A percentile compares a stretch with the other conserved stretches of the same genome.
Evolutionary conservation across 805 yeast genomes (phyloP).

Genomic region (Candida rishiriensis): DNA sequence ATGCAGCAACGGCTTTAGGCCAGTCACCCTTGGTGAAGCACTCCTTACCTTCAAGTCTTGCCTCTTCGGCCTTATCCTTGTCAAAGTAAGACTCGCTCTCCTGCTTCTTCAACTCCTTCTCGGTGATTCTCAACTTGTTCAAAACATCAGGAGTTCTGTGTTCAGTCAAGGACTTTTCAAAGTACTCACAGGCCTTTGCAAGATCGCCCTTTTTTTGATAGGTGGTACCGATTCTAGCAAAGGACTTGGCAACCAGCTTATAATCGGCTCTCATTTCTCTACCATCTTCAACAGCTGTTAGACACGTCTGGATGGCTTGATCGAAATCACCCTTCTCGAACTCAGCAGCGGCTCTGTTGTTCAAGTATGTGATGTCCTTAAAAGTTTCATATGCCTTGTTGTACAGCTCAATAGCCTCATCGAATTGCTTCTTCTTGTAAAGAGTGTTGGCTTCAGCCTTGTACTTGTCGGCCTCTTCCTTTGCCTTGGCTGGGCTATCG

Average conservation of each 20-base stretch:
- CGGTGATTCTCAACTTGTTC: slow-evolving; percentile 80
- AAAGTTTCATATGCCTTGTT: slow-evolving; percentile 77
- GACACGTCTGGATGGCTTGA: slow-evolving; percentile 75
- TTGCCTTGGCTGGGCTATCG: slow-evolving; percentile 30
- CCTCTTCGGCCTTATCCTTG: slow-evolving; percentile 92
- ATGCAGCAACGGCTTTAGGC: slow-evolving; percentile 94
- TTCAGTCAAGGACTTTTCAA: slow-evolving; percentile 91
- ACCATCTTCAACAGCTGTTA: slow-evolving; percentile 82
- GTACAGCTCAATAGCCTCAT: slow-evolving; percentile 85
- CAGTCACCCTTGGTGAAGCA: slow-evolving; percentile 86
- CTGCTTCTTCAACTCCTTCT: slow-evolving; percentile 74
- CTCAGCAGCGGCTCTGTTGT: slow-evolving; percentile 97
- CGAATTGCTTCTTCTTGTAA: slow-evolving; percentile 84
- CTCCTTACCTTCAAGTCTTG: slow-evolving; percentile 89
- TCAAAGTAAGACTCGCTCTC: slow-evolving; percentile 79
- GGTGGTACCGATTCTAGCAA: slow-evolving; percentile 83
- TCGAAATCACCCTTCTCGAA: slow-evolving; percentile 92
- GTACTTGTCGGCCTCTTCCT: slow-evolving; percentile 56
- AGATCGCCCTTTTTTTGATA: slow-evolving; percentile 74
- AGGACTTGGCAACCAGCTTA: slow-evolving; percentile 85
- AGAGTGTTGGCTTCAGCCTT: slow-evolving; percentile 83
- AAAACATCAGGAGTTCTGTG: slow-evolving; percentile 94
- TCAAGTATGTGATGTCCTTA: slow-evolving; percentile 87
- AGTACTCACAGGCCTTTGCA: slow-evolving; percentile 66
- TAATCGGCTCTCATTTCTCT: slow-evolving; percentile 89